Evolutionary conservation across 805 yeast genomes (phyloP), one percentile per base, ranked within the genome.

Genomic region (Peterozyma xylosa): DNA sequence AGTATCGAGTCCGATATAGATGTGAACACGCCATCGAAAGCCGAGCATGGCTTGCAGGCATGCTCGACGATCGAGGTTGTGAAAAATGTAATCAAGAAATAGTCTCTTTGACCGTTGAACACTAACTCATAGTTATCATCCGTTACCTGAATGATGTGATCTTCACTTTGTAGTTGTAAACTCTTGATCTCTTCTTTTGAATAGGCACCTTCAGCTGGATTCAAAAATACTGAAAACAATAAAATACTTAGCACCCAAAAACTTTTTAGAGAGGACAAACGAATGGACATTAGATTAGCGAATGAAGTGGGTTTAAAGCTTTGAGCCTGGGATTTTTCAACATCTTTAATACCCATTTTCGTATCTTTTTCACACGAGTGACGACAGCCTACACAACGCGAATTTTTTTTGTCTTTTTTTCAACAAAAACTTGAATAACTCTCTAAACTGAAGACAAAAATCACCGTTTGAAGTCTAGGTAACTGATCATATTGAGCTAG

Each of bases 11-110:
- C 51, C 0, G 77, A 63, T 0, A 78, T 78, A 21, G 55, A 56
- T 6, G 64, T 55, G 34, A 69, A 61, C 2, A 71, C 62, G 0
- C 66, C 63, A 33, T 67, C 66, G 45, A 82, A 63, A 6, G 59
- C 63, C 15, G 43, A 47, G 53, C 91, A 83, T 29, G 67, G 51
- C 0, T 47, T 60, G 51, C 88, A 82, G 0, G 62, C 64, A 43
- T 70, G 68, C 5, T 50, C 50, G 5, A 61, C 63, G 35, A 56
- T 57, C 0, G 71, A 54, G 3, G 86, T 71, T 0, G 88, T 80
- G 35, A 80, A 62, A n/a, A 73, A 58, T 1, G 79, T 43, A 2
- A 82, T 59, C 7, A 78, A 59, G 50, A 59, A 75, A 57, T 78
- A 74, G 39, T 74, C 79, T 41, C 78, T 63, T 2, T 70, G 62